Evolutionary conservation across 2,329 filamentous ascomycete species (phyloP), one percentile per base, ranked within the genome.

Genomic region (Fonsecaea multimorphosa): DNA sequence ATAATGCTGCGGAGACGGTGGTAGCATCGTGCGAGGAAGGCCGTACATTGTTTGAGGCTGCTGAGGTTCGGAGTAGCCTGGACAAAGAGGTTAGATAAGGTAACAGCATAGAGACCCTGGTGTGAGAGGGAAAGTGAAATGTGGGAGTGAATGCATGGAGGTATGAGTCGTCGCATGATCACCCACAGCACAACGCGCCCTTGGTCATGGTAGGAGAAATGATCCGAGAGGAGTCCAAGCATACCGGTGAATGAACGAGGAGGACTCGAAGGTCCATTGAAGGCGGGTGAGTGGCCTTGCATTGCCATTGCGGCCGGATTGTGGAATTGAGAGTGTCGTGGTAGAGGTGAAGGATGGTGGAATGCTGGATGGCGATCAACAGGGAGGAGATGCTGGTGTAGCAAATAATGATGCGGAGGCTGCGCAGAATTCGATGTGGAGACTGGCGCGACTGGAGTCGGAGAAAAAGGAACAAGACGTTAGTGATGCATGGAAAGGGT

Each of bases 221-320:
- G 31, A 40, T 36, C 16, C 58, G 49, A 19, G 44, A 60, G 44
- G 7, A 38, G 58, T 60, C 24, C 52, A 51, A 7, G n/a, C 67
- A 38, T 70, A 71, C 71, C 70, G 40, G 62, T 67, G 51, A 66
- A 66, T 40, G 68, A 52, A 32, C 71, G 68, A 32, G 65, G 66
- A 51, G 71, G 68, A 64, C 68, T 72, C 19, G 66, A 65, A 6
- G 68, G 68, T 19, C 49, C 64, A 55, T 68, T 68, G 63, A 68
- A 72, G 2, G 62, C 58, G 11, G 70, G 71, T 57, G 71, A 72
- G 52, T 70, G 70, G 24, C 71, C 68, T 55, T 64, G 68, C 68
- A 71, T 65, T 32, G 71, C 71, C 71, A 72, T 72, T 24, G 24
- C 59, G 55, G 61, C 32, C 24, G 14, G 38, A 59, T 59, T 36